Base-by-base conservation (phyloP, 192 early-diverging fungal species). In the Backusella parvicylindrica region DNA sequence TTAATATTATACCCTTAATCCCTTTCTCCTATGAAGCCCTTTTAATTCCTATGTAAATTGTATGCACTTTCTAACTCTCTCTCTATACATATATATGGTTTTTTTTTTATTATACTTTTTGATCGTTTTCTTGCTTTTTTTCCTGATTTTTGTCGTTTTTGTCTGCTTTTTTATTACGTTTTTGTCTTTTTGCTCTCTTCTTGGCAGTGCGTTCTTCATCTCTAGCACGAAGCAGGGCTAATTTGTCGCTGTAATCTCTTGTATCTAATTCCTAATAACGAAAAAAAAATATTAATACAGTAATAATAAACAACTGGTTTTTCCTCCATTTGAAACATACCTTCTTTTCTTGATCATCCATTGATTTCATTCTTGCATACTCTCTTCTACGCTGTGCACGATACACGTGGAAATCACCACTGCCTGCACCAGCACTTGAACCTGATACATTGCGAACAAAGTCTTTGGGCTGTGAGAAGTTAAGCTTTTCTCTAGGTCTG, bases 321-420 rank as follows among this genome's bases (percentile, higher is more conserved):
- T 30, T 13, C 37, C 23, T 64, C 56, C 1, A 12, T 23, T 56
- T 21, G 5, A n/a, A 16, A 13, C 72, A 15, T 81, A 95, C 93
- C 85, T 94, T 87, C 64, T 84, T 85, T 18, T 87, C 85, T 53
- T 88, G 85, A 53, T 90, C 84, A 0, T 96, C 95, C 89, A 98
- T 90, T 8, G 86, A 75, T 73, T 95, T 92, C 36, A 95, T 72
- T 49, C 97, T 85, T 16, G 90, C 84, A 79, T 94, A 90, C 75
- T 99, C 97, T 76, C 95, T 89, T 68, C 97, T 84, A 35, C 97
- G 86, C 49, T 92, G 83, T 26, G 93, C 91, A 77, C 95, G 82
- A 73, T 99, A 99, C 1, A 96, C 94, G 81, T 97, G 96, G 70
- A 99, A 99, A 77, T 99, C 97, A 38, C 95, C 95, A 85, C 93